These are phyloP conservation scores for Hypoxylon intermedium DNA, from an alignment of 495 filamentous ascomycete species.

Conservation along the genomic window DNA sequence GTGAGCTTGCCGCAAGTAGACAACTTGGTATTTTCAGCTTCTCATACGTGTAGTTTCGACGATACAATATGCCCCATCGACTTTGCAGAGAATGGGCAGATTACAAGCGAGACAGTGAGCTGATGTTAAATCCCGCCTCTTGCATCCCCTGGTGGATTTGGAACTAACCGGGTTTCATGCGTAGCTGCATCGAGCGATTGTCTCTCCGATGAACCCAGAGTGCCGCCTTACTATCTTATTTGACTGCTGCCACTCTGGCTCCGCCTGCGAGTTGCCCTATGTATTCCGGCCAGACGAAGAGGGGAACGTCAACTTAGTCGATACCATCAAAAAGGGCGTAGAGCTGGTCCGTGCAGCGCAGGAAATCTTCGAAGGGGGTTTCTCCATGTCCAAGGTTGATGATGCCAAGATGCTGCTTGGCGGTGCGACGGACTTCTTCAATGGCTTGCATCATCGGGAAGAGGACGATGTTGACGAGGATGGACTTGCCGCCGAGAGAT, in stretches of 20 bases:
- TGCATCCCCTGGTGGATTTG: neutral
- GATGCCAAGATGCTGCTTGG: conserved; percentile 62
- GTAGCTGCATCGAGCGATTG: conserved; percentile 60
- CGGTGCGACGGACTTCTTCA: conserved; percentile 63
- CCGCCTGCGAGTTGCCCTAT: conserved; percentile 65
- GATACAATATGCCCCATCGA: conserved; percentile 66
- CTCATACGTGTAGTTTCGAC: conserved; percentile 53
- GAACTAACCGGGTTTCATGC: neutral
- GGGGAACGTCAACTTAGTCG: conserved; percentile 62
- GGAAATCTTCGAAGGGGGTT: conserved; percentile 61
- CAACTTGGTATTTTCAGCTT: neutral
- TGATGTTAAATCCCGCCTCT: neutral
- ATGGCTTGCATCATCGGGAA: conserved; percentile 53
- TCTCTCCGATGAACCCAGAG: conserved; percentile 58
- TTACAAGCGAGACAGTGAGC: conserved; percentile 55
- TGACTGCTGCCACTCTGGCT: conserved; percentile 70
- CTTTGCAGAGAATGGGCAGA: conserved; percentile 58
- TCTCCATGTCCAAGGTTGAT: conserved; percentile 53
- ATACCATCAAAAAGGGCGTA: conserved; percentile 61
- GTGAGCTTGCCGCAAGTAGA: conserved; percentile 38
- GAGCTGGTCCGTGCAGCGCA: conserved; percentile 54
- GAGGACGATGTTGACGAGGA: conserved; percentile 52
- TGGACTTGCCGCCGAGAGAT: conserved; percentile 59
- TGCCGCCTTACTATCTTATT: conserved; percentile 64
- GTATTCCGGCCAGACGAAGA: conserved; percentile 62